These are phyloP conservation scores for Pythium oligandrum DNA, from an alignment of 352 stramenopile genomes.

Conservation along the genomic window DNA sequence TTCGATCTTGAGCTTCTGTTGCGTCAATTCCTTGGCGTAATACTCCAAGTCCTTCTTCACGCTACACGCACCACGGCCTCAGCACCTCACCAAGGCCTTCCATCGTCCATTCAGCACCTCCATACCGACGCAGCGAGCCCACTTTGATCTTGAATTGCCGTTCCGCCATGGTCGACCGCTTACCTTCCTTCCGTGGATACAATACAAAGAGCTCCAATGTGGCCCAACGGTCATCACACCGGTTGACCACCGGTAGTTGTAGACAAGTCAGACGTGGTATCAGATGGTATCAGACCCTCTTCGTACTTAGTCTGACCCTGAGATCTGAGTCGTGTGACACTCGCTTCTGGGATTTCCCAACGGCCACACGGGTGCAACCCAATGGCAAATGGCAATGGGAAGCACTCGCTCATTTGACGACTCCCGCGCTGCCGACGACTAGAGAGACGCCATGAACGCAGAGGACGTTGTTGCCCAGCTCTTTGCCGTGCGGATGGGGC, in stretches of 20 bases:
- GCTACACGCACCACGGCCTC: slow-evolving; percentile 10
- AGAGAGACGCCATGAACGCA: slow-evolving; percentile 10
- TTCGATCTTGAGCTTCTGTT: slow-evolving; percentile 55
- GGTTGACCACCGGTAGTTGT: too few relatives aligned
- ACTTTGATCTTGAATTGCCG: slow-evolving; percentile 84
- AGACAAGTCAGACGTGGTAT: too few relatives aligned
- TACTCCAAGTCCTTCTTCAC: slow-evolving; percentile 84
- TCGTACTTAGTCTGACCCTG: too few relatives aligned
- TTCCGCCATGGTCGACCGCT: slow-evolving; percentile 40
- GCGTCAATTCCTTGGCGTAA: slow-evolving; percentile 66
- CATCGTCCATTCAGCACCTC: not conserved
- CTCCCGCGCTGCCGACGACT: too few relatives aligned
- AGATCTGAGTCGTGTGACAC: too few relatives aligned
- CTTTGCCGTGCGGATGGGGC: slow-evolving; percentile 83
- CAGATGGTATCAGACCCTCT: too few relatives aligned
- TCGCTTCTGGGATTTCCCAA: too few relatives aligned
- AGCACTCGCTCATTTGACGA: too few relatives aligned
- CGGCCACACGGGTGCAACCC: too few relatives aligned
- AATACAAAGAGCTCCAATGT: too few relatives aligned
- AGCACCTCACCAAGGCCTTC: not conserved
- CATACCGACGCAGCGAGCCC: slow-evolving; percentile 59
- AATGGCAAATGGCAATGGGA: too few relatives aligned
- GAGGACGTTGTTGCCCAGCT: slow-evolving; percentile 62
- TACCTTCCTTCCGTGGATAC: not conserved
- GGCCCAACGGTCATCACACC: too few relatives aligned